Conservation (phyloP, 352 stramenopile genomes). For the Globisporangium barbulae region DNA sequence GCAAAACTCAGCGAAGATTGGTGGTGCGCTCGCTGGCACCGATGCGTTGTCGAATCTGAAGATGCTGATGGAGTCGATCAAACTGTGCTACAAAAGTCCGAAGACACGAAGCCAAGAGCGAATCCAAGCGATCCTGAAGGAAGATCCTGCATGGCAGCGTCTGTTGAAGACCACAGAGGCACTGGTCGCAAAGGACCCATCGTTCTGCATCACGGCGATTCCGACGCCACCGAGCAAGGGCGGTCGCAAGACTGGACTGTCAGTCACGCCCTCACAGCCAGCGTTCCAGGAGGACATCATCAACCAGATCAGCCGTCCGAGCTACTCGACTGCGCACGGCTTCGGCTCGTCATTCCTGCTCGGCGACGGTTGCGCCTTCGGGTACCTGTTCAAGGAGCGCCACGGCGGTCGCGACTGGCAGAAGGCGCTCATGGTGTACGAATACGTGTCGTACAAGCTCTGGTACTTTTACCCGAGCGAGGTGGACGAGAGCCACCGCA, state of each 20-base stretch:
- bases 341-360: constrained; percentile 86
- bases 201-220: constrained; percentile 56
- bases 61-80: constrained; percentile 74
- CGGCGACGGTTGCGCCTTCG: constrained; percentile 80
- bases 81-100: constrained; percentile 69
- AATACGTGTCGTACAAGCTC: constrained; percentile 84
- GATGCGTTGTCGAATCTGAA: constrained; percentile 81
- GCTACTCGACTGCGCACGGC: constrained; percentile 75
- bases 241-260: constrained; percentile 11
- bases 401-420: constrained; percentile 65
- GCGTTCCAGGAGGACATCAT: constrained; percentile 88
- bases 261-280: constrained; percentile 41
- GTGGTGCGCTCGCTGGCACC: constrained; percentile 39
- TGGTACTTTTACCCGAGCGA: constrained; percentile 89
- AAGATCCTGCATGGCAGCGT: constrained; percentile 50
- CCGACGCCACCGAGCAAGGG: constrained; percentile 31
- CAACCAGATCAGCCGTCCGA: constrained; percentile 83
- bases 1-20: constrained; percentile 21
- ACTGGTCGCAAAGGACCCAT: constrained; percentile 40
- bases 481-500: constrained; percentile 73
- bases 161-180: constrained; percentile 53
- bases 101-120: constrained; percentile 73
- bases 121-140: constrained; percentile 49
- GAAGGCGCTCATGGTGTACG: constrained; percentile 83
- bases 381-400: constrained; percentile 81